Evolutionary conservation across 1,284 basidiomycete genomes (phyloP).

Genomic region (Microbotryum violaceum): DNA sequence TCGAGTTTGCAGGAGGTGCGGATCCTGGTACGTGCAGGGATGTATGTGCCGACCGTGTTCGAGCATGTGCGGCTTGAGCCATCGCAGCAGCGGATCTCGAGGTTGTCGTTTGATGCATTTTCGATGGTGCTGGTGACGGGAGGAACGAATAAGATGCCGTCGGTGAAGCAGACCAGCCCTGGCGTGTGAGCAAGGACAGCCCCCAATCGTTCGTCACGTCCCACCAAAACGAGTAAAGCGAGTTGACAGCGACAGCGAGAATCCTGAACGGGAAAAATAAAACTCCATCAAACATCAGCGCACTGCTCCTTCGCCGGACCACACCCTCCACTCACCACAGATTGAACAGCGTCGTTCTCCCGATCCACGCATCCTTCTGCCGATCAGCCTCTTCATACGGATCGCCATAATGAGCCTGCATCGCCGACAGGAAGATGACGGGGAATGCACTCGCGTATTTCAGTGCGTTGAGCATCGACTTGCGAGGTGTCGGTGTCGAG

Average conservation of each 20-base stretch:
- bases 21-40: not conserved
- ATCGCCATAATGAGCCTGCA: conserved; percentile 48
- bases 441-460: conserved; percentile 97
- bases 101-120: not conserved
- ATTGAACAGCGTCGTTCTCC: conserved; percentile 67
- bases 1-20: not conserved
- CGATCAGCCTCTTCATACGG: conserved; percentile 27
- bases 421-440: conserved; percentile 88
- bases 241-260: conserved; percentile 75
- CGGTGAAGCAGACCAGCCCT: conserved; percentile 19
- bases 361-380: conserved; percentile 51
- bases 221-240: conserved; percentile 97
- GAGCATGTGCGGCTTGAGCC: not conserved
- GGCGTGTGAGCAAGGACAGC: conserved; percentile 55
- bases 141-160: conserved; percentile 21
- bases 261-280: conserved; percentile 52
- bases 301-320: not conserved
- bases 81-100: not conserved
- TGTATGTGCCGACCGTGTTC: conserved; percentile 1
- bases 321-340: conserved; percentile 56
- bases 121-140: conserved; percentile 7
- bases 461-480: conserved; percentile 82
- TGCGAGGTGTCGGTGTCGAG: conserved; percentile 50
- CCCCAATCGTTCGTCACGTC: conserved; percentile 99
- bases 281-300: conserved; percentile 15